Evolutionary conservation across 331 rosid genomes (phyloP).

Genomic region (Quercus tomentella): DNA sequence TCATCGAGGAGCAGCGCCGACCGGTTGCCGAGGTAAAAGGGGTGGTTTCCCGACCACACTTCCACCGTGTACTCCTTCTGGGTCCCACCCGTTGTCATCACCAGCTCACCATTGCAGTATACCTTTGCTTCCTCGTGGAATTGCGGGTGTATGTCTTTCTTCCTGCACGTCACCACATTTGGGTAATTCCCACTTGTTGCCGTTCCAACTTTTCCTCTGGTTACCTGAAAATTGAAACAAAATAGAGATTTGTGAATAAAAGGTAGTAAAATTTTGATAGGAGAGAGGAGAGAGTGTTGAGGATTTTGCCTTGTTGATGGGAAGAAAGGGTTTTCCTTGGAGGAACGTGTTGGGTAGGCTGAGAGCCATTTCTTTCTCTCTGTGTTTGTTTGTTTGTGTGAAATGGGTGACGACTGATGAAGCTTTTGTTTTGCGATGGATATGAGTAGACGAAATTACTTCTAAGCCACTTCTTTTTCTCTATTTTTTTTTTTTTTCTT

Average conservation of each 20-base stretch:
- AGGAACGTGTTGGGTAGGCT: conserved; percentile 54
- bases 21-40: conserved; percentile 83
- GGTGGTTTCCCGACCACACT: conserved; percentile 98
- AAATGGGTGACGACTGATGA: neutral
- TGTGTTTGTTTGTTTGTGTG: neutral
- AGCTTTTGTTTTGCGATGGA: neutral
- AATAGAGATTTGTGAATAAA: too few relatives aligned
- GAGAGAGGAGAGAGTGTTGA: neutral
- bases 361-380: conserved; percentile 52
- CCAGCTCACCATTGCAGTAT: conserved; percentile 75
- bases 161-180: conserved; percentile 60
- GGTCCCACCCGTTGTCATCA: conserved; percentile 92
- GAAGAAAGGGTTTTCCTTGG: conserved; percentile 38
- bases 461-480: neutral
- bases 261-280: too few relatives aligned
- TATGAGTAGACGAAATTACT: too few relatives aligned
- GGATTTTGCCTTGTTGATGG: conserved; percentile 26
- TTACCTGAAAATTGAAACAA: conserved; percentile 23
- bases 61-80: conserved; percentile 88
- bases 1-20: conserved; percentile 48
- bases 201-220: too few relatives aligned
- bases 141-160: conserved; percentile 84
- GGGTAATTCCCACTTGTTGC: conserved; percentile 13
- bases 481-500: neutral
- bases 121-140: conserved; percentile 81